phyloP scores from a whole-genome alignment of 2,329 filamentous ascomycete genomes.

The Arthroderma sp. region DNA sequence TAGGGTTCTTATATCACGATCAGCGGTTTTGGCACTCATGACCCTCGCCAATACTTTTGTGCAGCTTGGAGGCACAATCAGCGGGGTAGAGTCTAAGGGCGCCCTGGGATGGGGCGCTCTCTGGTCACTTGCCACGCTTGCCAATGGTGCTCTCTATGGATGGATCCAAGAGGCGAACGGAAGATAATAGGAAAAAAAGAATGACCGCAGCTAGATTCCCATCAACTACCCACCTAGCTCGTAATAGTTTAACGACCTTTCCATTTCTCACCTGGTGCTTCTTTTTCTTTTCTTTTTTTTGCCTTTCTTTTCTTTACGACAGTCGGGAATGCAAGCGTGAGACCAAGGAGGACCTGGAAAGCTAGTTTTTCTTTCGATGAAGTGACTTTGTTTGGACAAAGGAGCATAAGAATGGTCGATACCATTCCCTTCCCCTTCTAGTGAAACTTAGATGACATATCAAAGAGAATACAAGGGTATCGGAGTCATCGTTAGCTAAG shows the following conservation, averaged over 20 bases:
- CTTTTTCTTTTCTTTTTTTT: no score
- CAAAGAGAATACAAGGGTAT: not conserved
- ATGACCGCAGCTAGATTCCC: not conserved
- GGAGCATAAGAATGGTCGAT: not conserved
- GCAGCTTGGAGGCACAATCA: slow-evolving; percentile 53
- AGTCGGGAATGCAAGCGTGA: no score
- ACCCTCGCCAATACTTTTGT: slow-evolving; percentile 47
- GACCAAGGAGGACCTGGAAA: not conserved
- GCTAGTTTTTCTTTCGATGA: not conserved
- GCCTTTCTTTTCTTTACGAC: no score
- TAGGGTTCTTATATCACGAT: slow-evolving; percentile 54
- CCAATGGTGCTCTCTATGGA: slow-evolving; percentile 24
- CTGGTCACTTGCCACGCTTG: slow-evolving; percentile 50
- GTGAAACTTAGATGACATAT: not conserved
- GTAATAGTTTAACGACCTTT: not conserved
- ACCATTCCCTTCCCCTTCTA: not conserved
- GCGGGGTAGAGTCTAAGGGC: slow-evolving; percentile 57
- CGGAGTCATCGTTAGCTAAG: not conserved
- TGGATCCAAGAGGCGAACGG: slow-evolving; percentile 33
- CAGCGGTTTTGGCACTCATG: slow-evolving; percentile 38
- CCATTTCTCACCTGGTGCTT: not conserved
- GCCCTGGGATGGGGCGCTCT: slow-evolving; percentile 60
- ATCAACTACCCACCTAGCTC: not conserved
- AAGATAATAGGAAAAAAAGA: not conserved
- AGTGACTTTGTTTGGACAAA: not conserved